Evolutionary conservation across 1,284 basidiomycete genomes (phyloP).

Genomic region (Ustilago xerochloae): DNA sequence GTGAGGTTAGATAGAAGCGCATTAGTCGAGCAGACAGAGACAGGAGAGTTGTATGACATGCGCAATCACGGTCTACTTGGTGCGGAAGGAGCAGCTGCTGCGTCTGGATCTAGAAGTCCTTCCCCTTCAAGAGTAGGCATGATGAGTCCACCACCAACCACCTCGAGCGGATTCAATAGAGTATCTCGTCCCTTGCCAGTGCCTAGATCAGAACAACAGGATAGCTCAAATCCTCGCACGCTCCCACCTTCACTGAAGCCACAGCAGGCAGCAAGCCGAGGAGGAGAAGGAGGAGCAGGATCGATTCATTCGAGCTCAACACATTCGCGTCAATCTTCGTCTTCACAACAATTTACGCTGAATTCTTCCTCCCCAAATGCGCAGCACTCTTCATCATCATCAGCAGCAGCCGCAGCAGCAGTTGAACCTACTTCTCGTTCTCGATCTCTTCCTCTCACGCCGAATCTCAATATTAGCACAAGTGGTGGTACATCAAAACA

Average conservation of each 20-base stretch:
- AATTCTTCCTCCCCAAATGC: too few species aligned
- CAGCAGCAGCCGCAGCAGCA: too few species aligned
- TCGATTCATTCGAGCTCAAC: too few species aligned
- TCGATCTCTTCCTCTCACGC: conserved; percentile 18
- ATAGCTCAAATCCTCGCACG: too few species aligned
- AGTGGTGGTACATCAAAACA: neutral
- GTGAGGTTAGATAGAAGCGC: conserved; percentile 47
- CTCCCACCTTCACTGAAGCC: too few species aligned
- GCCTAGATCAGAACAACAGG: conserved; percentile 26
- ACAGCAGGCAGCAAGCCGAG: too few species aligned
- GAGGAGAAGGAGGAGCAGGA: too few species aligned
- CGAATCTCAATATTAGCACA: conserved; percentile 12
- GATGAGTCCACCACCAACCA: too few species aligned
- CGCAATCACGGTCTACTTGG: conserved; percentile 3
- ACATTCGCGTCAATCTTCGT: too few species aligned
- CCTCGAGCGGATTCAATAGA: conserved; percentile 5
- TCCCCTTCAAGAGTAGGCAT: neutral
- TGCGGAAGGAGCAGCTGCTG: neutral
- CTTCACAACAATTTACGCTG: too few species aligned
- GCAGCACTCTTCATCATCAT: too few species aligned
- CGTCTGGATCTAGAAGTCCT: conserved; percentile 14
- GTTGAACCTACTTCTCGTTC: neutral
- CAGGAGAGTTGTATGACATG: conserved; percentile 41
- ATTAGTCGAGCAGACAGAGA: conserved; percentile 30
- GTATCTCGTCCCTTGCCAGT: conserved; percentile 30